Percentiles rank a stretch among this genome's conserved stretches.
These are phyloP conservation scores for Cutaneotrichosporon sp. DNA, from an alignment of 1,284 basidiomycete species.

Conservation along the genomic window DNA sequence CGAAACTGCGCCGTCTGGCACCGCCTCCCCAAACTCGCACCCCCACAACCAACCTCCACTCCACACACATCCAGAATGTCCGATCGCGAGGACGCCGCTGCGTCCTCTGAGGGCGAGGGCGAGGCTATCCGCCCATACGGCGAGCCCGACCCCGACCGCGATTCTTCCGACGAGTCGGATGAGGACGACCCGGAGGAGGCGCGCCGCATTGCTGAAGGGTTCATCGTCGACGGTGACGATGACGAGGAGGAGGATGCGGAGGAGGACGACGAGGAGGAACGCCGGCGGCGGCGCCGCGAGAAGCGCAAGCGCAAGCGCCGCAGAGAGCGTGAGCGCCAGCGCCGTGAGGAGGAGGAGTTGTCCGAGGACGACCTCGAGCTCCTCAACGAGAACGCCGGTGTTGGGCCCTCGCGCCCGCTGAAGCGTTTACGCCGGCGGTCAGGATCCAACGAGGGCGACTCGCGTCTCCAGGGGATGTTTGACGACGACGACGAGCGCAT, in stretches of 20 bases:
- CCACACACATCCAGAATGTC: conserved; percentile 33
- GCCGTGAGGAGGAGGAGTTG: conserved; percentile 56
- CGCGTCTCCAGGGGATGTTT: conserved; percentile 50
- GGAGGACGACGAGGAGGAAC: conserved; percentile 33
- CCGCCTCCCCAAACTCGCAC: neutral
- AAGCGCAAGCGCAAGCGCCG: conserved; percentile 41
- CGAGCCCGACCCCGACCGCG: conserved; percentile 39
- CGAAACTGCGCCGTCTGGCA: neutral
- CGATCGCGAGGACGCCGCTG: conserved; percentile 32
- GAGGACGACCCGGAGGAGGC: conserved; percentile 53
- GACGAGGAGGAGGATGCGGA: conserved; percentile 47
- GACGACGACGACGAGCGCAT: conserved; percentile 41
- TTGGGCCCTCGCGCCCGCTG: conserved; percentile 53
- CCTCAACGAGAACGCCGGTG: conserved; percentile 89
- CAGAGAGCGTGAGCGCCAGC: conserved; percentile 33
- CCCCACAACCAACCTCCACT: neutral
- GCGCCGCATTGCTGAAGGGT: conserved; percentile 50
- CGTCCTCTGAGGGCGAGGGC: conserved; percentile 53
- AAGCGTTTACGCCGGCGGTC: conserved; percentile 45
- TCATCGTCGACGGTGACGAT: conserved; percentile 54
- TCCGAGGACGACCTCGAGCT: conserved; percentile 91
- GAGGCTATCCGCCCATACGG: conserved; percentile 52
- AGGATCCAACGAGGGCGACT: conserved; percentile 55
- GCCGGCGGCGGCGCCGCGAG: conserved; percentile 39
- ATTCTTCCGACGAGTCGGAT: conserved; percentile 54